Conservation (phyloP, 176 grass and related monocot genomes). For the Eremochloa ophiuroides region DNA sequence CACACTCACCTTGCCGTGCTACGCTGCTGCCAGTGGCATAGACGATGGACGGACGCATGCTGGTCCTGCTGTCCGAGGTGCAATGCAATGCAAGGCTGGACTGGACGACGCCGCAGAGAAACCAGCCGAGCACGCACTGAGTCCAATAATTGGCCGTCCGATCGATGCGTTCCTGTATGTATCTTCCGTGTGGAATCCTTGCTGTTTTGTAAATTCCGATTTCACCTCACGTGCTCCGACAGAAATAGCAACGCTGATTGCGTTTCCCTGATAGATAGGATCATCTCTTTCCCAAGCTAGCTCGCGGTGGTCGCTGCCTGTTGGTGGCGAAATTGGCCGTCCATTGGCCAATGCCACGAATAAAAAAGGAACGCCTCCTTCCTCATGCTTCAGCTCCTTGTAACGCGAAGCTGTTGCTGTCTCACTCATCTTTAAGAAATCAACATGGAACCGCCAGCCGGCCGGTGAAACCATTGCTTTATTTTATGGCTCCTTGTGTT, state of each 20-base stretch:
- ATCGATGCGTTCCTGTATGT: not conserved
- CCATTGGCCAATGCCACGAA: too few species aligned
- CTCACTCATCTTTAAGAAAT: too few species aligned
- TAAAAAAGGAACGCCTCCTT: too few species aligned
- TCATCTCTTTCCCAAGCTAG: too few species aligned
- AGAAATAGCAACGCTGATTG: not conserved
- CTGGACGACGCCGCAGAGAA: not conserved
- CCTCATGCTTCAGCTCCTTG: too few species aligned
- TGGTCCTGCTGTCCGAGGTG: not conserved
- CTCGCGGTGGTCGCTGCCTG: too few species aligned
- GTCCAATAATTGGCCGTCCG: not conserved
- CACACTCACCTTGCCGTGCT: not conserved
- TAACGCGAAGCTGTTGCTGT: too few species aligned
- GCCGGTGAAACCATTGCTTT: too few species aligned
- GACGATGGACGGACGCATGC: not conserved
- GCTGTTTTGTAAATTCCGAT: not conserved
- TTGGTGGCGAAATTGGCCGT: not conserved
- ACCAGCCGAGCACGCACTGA: not conserved
- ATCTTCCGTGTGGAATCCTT: not conserved
- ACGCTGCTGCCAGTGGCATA: not conserved
- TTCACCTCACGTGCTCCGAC: not conserved
- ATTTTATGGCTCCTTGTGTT: too few species aligned
- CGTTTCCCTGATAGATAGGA: too few species aligned
- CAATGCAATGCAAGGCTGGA: conserved; percentile 3
- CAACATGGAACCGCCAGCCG: too few species aligned